Base-by-base conservation (phyloP, 805 yeast genomes). In the Jamesozyma jinghongensis region DNA sequence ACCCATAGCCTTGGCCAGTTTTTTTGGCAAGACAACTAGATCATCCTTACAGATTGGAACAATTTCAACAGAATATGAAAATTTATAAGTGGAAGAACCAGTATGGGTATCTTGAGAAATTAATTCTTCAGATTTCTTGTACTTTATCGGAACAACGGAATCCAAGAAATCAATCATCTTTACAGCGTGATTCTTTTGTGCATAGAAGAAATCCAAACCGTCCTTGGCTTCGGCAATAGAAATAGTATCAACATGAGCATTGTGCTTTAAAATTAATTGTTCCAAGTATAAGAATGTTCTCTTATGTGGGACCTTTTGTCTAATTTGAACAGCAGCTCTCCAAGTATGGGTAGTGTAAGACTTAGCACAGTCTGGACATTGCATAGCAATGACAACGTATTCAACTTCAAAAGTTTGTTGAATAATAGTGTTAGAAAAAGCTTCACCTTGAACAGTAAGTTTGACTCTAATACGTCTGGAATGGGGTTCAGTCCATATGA, bases 401-500 rank as follows among this genome's bases (percentile, higher is more conserved):
- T 90, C 97, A 12, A 88, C 97, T 63, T 85, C 97, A 59, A 90
- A 87, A 19, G 83, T 75, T 66, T 92, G 98, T 60, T 94, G 97
- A 27, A 92, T 78, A 49, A 90, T 83, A 19, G 96, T 85, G 57
- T 85, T 86, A 22, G 81, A 71, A 76, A 87, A 79, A 19, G 96
- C 97, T 62, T 92, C 98, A 50, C 97, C 97, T 65, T 90, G 97
- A 25, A 92, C 95, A 0, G 97, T 86, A 40, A 92, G 66, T 57
- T 88, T 87, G 48, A 94, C 77, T 62, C 87, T 79, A 45, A 90
- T 78, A 70, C 99, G 81, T 64, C 98, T 76, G 20, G 97, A 87
- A 63, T 92, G 99, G 3, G 99, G 98, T 67, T 92, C 99, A 1
- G 99, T 92, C 99, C 99, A 92, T 46, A 94, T 77, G 54, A 88